Conservation (phyloP, 2,329 filamentous ascomycete genomes). For the Periconia sp. region DNA sequence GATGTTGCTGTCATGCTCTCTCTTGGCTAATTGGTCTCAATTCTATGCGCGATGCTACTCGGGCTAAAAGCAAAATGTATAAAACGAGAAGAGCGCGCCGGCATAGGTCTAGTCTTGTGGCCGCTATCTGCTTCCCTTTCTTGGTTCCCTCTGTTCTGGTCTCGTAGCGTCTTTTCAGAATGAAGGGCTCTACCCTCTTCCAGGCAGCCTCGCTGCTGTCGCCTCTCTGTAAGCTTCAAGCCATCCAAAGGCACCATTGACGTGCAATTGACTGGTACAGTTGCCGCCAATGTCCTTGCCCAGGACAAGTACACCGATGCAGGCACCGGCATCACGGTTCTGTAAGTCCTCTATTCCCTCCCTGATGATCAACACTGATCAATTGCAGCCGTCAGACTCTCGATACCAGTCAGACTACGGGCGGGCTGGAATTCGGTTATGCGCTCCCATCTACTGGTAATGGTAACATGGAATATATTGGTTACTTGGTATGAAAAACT, state of each 20-base stretch:
- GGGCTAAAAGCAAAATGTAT: conserved; percentile 35
- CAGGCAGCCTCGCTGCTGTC: conserved; percentile 46
- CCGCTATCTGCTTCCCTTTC: conserved; percentile 30
- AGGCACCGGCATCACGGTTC: conserved; percentile 40
- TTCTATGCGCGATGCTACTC: conserved; percentile 18
- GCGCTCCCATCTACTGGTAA: conserved; percentile 33
- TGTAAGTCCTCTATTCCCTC: conserved; percentile 15
- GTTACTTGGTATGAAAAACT: conserved; percentile 32
- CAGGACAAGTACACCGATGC: conserved; percentile 40
- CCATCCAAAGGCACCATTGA: conserved; percentile 4
- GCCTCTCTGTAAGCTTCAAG: conserved; percentile 34
- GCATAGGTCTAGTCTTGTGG: conserved; percentile 29
- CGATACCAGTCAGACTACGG: conserved; percentile 30
- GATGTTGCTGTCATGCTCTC: conserved; percentile 23
- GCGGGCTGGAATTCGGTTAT: conserved; percentile 44
- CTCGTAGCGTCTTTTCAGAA: conserved; percentile 30
- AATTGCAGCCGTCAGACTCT: conserved; percentile 31
- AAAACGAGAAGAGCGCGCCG: conserved; percentile 28
- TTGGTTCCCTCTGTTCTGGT: conserved; percentile 20
- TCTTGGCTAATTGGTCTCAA: conserved; percentile 22
- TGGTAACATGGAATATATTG: conserved; percentile 45
- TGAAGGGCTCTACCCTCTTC: conserved; percentile 42
- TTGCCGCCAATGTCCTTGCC: conserved; percentile 32
- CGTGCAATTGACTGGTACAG: conserved; percentile 19
- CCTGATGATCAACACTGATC: conserved; percentile 2